A percentile compares a stretch with the other conserved stretches of the same genome.
Conservation (phyloP, 1,284 basidiomycete species). For the Ceratobasidium papillatum region DNA sequence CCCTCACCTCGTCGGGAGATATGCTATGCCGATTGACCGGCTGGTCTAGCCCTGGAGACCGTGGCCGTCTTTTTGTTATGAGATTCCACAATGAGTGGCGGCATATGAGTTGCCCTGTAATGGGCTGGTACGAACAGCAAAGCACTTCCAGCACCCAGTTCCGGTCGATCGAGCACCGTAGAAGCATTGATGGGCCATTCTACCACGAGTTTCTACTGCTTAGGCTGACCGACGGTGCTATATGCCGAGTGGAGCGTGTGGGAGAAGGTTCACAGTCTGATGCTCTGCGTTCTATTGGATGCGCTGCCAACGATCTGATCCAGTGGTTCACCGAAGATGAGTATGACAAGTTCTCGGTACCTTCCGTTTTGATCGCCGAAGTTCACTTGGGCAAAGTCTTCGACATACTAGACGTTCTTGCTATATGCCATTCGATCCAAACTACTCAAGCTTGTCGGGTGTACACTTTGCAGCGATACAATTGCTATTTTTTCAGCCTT, state of each 20-base stretch:
- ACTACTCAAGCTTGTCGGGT: neutral
- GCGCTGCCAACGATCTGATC: neutral
- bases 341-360: neutral
- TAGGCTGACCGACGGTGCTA: neutral
- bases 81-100: slow-evolving; percentile 6
- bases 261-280: neutral
- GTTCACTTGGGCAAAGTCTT: neutral
- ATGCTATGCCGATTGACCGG: neutral
- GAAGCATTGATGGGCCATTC: slow-evolving; percentile 9
- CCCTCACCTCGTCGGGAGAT: neutral
- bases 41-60: too few species aligned
- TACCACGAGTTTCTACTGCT: slow-evolving; percentile 19
- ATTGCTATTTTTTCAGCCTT: slow-evolving; percentile 13
- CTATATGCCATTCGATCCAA: neutral
- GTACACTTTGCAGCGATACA: slow-evolving; percentile 23
- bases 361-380: neutral
- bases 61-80: neutral
- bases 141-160: neutral
- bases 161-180: neutral
- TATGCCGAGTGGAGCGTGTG: neutral
- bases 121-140: slow-evolving; percentile 12
- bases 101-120: neutral
- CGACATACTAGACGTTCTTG: slow-evolving; percentile 17
- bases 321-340: neutral
- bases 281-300: neutral